Evolutionary conservation across 2,329 filamentous ascomycete genomes (phyloP).

Genomic region (Cadophora malorum): DNA sequence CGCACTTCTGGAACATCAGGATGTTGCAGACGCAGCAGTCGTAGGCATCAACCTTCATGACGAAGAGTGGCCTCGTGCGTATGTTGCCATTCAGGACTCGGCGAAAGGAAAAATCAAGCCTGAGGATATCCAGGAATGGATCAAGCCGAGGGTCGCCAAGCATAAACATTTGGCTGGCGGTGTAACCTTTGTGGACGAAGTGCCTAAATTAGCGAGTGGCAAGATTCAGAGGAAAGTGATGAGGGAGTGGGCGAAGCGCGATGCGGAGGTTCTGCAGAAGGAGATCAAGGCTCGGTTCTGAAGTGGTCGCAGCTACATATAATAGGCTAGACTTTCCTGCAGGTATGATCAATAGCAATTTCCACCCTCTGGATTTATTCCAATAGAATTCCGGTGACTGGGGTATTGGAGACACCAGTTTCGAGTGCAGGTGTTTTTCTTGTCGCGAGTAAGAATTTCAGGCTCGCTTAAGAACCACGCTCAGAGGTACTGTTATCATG

Average conservation of each 20-base stretch:
- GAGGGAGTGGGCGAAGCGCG: constrained; percentile 50
- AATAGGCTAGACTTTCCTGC: background rate
- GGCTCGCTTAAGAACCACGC: background rate
- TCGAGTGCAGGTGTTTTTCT: too few relatives aligned
- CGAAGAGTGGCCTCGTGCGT: constrained; percentile 53
- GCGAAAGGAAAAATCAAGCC: constrained; percentile 43
- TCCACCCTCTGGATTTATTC: too few relatives aligned
- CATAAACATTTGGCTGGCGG: constrained; percentile 57
- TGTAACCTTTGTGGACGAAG: constrained; percentile 54
- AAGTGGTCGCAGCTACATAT: background rate
- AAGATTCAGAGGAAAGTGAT: constrained; percentile 50
- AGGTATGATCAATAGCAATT: too few relatives aligned
- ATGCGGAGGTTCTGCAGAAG: constrained; percentile 49
- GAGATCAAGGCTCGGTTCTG: constrained; percentile 33
- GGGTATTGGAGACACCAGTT: too few relatives aligned
- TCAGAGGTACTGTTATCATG: too few relatives aligned
- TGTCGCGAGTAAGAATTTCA: background rate
- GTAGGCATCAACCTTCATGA: constrained; percentile 54
- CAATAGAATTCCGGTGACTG: too few relatives aligned
- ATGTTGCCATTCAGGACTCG: constrained; percentile 51
- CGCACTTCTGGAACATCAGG: constrained; percentile 56
- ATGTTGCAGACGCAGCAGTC: constrained; percentile 60
- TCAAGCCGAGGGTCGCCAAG: constrained; percentile 50
- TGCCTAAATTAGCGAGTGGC: constrained; percentile 56
- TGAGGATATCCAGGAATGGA: constrained; percentile 54